These are phyloP conservation scores for Saksenaea vasiformis DNA, from an alignment of 371 early-diverging fungal genomes.

Conservation along the genomic window DNA sequence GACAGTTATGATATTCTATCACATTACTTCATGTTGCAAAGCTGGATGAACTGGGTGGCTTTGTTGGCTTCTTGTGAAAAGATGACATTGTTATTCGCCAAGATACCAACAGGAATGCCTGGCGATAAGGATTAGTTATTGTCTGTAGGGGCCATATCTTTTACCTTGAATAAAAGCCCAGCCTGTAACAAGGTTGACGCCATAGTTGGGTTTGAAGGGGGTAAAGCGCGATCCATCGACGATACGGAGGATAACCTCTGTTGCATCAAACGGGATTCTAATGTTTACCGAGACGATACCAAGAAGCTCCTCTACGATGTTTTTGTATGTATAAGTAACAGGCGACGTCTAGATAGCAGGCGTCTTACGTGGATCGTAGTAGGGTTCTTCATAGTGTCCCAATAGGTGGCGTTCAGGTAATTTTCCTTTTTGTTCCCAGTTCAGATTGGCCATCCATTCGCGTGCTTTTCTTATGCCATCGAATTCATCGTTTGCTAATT, in stretches of 20 bases:
- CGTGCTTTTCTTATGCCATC: conserved; percentile 70
- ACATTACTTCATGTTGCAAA: conserved; percentile 69
- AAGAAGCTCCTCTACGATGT: conserved; percentile 63
- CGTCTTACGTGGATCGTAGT: conserved; percentile 45
- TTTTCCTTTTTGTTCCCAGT: conserved; percentile 62
- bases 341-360: too few species aligned
- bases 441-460: conserved; percentile 65
- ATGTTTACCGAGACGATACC: conserved; percentile 70
- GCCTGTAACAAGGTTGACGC: conserved; percentile 65
- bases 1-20: neutral
- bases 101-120: conserved; percentile 72
- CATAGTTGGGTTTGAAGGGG: conserved; percentile 70
- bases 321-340: neutral
- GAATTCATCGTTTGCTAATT: conserved; percentile 64
- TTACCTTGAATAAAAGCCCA: conserved; percentile 69
- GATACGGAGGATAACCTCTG: conserved; percentile 69
- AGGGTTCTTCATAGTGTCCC: conserved; percentile 59
- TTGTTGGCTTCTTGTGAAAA: conserved; percentile 77
- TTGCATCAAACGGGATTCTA: conserved; percentile 68
- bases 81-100: conserved; percentile 75
- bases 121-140: neutral
- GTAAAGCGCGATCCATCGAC: conserved; percentile 71
- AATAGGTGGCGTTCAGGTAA: conserved; percentile 55
- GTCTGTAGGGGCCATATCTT: neutral
- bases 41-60: conserved; percentile 77